Conservation (phyloP, 495 filamentous ascomycete species). For the Trichoderma asperelloides region DNA sequence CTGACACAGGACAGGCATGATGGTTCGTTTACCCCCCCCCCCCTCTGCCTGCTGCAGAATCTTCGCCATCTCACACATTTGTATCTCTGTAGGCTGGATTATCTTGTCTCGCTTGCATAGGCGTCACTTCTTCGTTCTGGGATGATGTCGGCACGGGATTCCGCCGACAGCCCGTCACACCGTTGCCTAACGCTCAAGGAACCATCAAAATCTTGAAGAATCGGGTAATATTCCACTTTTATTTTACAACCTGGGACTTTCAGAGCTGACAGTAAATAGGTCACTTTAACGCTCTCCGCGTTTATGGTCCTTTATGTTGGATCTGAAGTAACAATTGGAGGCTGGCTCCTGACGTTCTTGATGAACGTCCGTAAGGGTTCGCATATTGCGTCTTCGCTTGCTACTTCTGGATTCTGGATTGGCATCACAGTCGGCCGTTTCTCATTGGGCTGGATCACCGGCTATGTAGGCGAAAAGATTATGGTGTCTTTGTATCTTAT, state of each 20-base stretch:
- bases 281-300: constrained; percentile 60
- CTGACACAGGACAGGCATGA: constrained; percentile 24
- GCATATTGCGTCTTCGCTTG: constrained; percentile 63
- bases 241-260: too few species aligned
- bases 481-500: constrained; percentile 50
- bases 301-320: constrained; percentile 79
- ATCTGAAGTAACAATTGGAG: constrained; percentile 71
- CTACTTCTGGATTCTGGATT: constrained; percentile 79
- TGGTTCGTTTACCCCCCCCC: background rate
- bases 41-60: background rate
- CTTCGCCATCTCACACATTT: background rate
- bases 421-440: constrained; percentile 72
- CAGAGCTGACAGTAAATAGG: constrained; percentile 13
- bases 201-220: background rate
- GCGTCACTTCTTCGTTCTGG: constrained; percentile 51
- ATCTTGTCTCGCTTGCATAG: background rate
- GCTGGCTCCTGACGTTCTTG: constrained; percentile 86
- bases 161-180: constrained; percentile 46
- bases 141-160: constrained; percentile 40
- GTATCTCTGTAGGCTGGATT: background rate
- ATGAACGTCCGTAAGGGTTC: constrained; percentile 64
- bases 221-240: background rate
- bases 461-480: constrained; percentile 61
- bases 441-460: constrained; percentile 58
- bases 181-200: background rate